A percentile compares a stretch with the other conserved stretches of the same genome.
Evolutionary conservation across 129 eudicot species (phyloP).

Genomic region (Helichrysum umbraculigerum): DNA sequence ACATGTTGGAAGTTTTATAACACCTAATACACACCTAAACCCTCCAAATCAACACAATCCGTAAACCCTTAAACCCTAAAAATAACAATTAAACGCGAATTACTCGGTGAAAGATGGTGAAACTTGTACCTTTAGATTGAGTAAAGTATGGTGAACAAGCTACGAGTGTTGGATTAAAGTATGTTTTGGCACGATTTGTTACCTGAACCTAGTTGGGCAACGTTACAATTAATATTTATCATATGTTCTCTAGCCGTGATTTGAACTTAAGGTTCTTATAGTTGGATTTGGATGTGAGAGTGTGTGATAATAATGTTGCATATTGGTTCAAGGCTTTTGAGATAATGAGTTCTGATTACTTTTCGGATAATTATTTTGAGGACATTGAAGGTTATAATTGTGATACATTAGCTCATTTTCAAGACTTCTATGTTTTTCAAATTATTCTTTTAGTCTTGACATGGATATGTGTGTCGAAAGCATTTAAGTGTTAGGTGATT

Average conservation of each 20-base stretch:
- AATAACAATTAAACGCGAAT: no score
- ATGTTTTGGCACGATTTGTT: slow-evolving; percentile 9
- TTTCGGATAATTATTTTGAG: neutral
- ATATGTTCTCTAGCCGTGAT: slow-evolving; percentile 13
- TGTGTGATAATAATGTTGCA: neutral
- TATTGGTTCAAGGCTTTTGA: neutral
- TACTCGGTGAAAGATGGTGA: no score
- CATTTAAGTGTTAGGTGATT: neutral
- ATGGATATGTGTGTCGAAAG: slow-evolving; percentile 8
- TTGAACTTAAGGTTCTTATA: neutral
- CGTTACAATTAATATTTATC: neutral
- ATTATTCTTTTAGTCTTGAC: neutral
- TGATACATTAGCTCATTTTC: neutral
- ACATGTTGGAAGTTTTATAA: no score
- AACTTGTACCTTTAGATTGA: no score
- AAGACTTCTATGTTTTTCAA: neutral
- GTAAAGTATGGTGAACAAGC: no score
- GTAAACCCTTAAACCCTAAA: no score
- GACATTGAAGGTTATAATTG: neutral
- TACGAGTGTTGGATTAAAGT: no score
- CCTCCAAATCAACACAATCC: no score
- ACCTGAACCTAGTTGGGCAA: slow-evolving; percentile 8
- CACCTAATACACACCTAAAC: no score
- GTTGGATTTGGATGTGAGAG: slow-evolving; percentile 10
- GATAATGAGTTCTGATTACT: neutral